Evolutionary conservation across 768 basidiomycete species (phyloP), one percentile per base, ranked within the genome.

Genomic region (Hypsizygus marmoreus): DNA sequence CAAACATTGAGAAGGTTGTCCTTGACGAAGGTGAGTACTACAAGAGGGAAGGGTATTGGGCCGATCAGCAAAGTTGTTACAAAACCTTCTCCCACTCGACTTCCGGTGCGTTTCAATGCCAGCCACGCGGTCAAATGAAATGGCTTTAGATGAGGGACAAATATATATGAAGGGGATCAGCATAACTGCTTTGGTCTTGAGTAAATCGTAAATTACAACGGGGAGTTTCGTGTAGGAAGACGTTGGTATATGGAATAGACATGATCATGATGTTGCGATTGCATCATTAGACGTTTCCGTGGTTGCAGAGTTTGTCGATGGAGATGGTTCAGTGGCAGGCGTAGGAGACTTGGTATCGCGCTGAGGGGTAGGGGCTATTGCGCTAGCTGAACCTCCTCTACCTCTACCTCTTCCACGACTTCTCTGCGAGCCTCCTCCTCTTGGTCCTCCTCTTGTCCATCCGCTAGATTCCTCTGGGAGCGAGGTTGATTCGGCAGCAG

Each of bases 331-430:
- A 49, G 19, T 41, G 26, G 38, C 25, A 25, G 30, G 20, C 13
- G 32, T 34, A 2, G 28, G 20, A 29, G 44, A 26, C 13, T 39
- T 43, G 10, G 14, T 26, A 33, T 47, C 41, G 31, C 32, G 26
- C 23, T 30, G 48, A 26, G 31, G n/a, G 22, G 42, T 22, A 23
- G 36, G n/a, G n/a, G n/a, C n/a, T n/a, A n/a, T 28, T 40, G 41
- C 14, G 17, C 32, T 33, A 11, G 17, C 32, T 24, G 43, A 34
- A 17, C 66, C 67, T 11, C 69, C 67, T 13, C 71, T 66, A 5
- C 69, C 69, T 23, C 71, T 66, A 3, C 67, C 70, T 19, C 70
- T 53, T 12, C 59, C 59, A 43, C 63, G 56, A 38, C 59, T 54
- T 55, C 66, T 58, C 23, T 52, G 53, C 16, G 63, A 54, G 24